Conservation (phyloP, 805 yeast species). For the Myxozyma monticola region DNA sequence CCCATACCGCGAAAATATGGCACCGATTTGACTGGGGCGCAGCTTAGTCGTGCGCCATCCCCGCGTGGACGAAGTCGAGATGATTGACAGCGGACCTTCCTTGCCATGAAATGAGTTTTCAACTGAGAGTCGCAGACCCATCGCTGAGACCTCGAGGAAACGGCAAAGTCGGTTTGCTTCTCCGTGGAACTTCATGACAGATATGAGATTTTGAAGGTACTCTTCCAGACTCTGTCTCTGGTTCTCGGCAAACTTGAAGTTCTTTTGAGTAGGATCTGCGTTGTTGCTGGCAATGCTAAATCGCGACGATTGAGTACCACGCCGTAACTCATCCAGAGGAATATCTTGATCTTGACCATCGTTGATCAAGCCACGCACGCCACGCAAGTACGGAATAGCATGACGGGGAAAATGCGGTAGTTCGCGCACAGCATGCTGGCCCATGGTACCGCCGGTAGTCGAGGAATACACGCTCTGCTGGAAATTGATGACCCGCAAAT, state of each 20-base stretch:
- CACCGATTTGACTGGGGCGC: constrained; percentile 71
- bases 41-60: constrained; percentile 97
- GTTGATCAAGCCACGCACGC: constrained; percentile 22
- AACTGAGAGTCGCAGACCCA: constrained; percentile 77
- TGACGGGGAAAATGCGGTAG: constrained; percentile 48
- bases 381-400: constrained; percentile 32
- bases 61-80: constrained; percentile 80
- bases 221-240: constrained; percentile 51
- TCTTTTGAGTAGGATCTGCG: constrained; percentile 3
- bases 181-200: constrained; percentile 64
- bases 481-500: constrained; percentile 56
- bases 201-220: constrained; percentile 64
- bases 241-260: constrained; percentile 16
- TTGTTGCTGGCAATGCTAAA: constrained; percentile 1
- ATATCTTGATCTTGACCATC: background rate
- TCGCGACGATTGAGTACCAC: constrained; percentile 6
- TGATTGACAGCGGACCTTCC: constrained; percentile 79
- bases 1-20: constrained; percentile 87
- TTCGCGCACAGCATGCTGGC: constrained; percentile 32
- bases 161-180: constrained; percentile 81
- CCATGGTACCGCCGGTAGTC: constrained; percentile 32
- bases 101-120: constrained; percentile 83
- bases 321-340: constrained; percentile 25
- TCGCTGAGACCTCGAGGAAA: constrained; percentile 86
- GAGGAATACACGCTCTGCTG: constrained; percentile 18